phyloP scores from a whole-genome alignment of 257 asterid species.

The Nicotiana otophora region DNA sequence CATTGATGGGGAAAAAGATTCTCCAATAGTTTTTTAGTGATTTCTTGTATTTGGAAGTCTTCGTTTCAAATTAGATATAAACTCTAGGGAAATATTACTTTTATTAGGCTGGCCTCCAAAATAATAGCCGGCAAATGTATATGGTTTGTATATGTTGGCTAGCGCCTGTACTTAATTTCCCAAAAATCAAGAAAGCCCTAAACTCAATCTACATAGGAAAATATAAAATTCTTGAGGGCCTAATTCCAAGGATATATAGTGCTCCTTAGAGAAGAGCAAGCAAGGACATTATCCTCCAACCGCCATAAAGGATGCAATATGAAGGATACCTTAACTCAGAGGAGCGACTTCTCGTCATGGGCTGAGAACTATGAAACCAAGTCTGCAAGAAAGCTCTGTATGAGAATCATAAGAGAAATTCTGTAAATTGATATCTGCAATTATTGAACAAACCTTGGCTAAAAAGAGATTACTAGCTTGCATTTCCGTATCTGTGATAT shows the following conservation, averaged over 20 bases:
- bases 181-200: too few species aligned
- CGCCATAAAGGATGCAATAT: not conserved
- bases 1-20: not conserved
- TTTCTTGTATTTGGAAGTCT: not conserved
- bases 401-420: conserved; percentile 13
- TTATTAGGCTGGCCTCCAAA: too few species aligned
- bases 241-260: not conserved
- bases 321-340: conserved; percentile 57
- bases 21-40: not conserved
- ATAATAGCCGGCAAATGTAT: too few species aligned
- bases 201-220: not conserved
- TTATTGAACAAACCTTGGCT: conserved; percentile 46
- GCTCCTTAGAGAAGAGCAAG: not conserved
- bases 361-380: conserved; percentile 86
- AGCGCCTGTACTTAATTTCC: too few species aligned
- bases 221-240: not conserved
- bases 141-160: too few species aligned
- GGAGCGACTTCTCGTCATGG: conserved; percentile 82
- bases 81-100: too few species aligned
- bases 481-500: conserved; percentile 38
- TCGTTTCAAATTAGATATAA: not conserved
- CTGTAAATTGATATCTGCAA: not conserved
- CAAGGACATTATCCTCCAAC: not conserved
- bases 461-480: conserved; percentile 59
- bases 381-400: conserved; percentile 40